phyloP scores from a whole-genome alignment of 306 rosid species.

The Gastrolobium bilobum region DNA sequence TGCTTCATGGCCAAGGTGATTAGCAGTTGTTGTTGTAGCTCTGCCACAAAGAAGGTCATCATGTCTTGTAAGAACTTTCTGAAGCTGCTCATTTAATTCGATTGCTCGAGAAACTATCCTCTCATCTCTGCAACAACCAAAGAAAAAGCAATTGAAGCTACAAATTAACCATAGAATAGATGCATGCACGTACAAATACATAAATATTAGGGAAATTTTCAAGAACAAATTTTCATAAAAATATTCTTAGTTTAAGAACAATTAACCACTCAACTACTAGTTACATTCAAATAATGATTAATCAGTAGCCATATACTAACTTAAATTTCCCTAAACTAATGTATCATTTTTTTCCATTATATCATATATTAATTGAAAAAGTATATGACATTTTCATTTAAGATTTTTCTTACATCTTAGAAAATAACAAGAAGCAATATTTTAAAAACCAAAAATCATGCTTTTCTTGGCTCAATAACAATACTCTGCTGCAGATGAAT shows the following conservation, averaged over 20 bases:
- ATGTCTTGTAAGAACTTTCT: constrained; percentile 80
- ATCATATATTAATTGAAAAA: constrained; percentile 1
- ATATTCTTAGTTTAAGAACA: neutral
- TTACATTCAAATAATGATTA: neutral
- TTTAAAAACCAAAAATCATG: neutral
- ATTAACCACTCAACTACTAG: neutral
- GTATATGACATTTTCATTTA: neutral
- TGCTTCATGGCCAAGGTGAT: constrained; percentile 57
- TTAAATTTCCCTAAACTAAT: neutral
- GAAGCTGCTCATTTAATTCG: constrained; percentile 83
- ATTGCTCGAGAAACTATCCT: constrained; percentile 79
- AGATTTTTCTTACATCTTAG: neutral
- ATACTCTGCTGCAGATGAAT: neutral
- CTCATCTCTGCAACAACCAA: constrained; percentile 61
- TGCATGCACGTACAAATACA: constrained; percentile 19
- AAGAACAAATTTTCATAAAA: neutral
- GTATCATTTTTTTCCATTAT: neutral
- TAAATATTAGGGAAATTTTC: neutral
- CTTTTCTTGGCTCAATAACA: neutral
- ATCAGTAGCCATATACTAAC: neutral
- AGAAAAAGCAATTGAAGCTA: constrained; percentile 22
- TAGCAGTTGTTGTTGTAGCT: constrained; percentile 54
- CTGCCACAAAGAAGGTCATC: constrained; percentile 73
- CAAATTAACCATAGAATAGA: constrained; percentile 17
- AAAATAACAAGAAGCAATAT: neutral